Evolutionary conservation across 495 filamentous ascomycete species (phyloP).

Genomic region (Podospora bellae-mahoneyi): DNA sequence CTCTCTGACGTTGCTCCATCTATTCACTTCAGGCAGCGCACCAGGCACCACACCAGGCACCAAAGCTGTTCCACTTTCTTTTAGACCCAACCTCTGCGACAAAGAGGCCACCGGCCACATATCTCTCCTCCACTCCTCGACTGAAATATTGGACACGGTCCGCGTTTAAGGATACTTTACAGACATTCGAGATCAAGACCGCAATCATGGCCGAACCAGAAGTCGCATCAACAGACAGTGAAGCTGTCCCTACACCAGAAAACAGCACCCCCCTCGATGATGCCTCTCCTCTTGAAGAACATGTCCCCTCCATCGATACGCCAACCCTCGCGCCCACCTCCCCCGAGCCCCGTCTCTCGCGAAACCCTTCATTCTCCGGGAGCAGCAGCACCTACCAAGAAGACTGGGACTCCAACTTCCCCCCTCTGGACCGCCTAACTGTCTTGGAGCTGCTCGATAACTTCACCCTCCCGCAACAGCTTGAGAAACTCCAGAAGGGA

Average conservation of each 20-base stretch:
- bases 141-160: background rate
- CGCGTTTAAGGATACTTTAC: background rate
- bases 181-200: background rate
- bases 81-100: background rate
- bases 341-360: conserved; percentile 58
- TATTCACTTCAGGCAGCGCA: background rate
- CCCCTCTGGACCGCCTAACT: conserved; percentile 86
- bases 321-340: conserved; percentile 43
- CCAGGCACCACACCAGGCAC: background rate
- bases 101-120: background rate
- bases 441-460: conserved; percentile 94
- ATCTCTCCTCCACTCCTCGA: background rate
- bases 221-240: conserved; percentile 42
- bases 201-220: conserved; percentile 48
- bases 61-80: background rate
- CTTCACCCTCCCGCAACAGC: conserved; percentile 78
- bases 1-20: background rate
- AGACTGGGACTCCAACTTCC: conserved; percentile 72
- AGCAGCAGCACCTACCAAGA: conserved; percentile 73
- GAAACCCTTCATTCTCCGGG: conserved; percentile 70
- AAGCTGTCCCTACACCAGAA: conserved; percentile 42
- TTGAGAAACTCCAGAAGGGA: conserved; percentile 82
- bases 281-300: conserved; percentile 39
- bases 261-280: conserved; percentile 38
- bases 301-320: conserved; percentile 36